Conservation (phyloP, 495 filamentous ascomycete species). For the Hyphodiscus hymeniophilus region DNA sequence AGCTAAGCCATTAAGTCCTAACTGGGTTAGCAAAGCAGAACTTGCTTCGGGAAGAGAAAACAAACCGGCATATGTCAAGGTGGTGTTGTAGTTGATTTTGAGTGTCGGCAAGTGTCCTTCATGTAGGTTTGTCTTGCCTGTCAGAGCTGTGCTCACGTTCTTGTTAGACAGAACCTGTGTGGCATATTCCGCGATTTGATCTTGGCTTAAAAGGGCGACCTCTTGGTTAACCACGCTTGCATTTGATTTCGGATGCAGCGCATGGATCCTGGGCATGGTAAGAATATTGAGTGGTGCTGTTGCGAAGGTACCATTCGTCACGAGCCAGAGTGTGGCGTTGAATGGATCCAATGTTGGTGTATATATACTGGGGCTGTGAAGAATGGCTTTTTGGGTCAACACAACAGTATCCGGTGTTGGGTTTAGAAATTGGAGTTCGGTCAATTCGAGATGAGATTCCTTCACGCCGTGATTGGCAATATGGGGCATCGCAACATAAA, state of each 20-base stretch:
- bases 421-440: constrained; percentile 47
- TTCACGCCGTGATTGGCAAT: constrained; percentile 65
- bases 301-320: constrained; percentile 42
- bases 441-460: constrained; percentile 52
- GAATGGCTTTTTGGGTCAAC: constrained; percentile 42
- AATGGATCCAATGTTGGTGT: constrained; percentile 50
- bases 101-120: constrained; percentile 39
- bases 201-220: constrained; percentile 40
- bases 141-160: constrained; percentile 49
- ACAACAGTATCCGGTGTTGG: constrained; percentile 49
- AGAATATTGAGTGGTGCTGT: constrained; percentile 44
- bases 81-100: constrained; percentile 47
- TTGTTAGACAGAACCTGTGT: constrained; percentile 46
- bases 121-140: constrained; percentile 47
- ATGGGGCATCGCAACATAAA: constrained; percentile 64
- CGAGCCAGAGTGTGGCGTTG: constrained; percentile 41
- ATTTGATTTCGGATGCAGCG: constrained; percentile 42
- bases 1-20: constrained; percentile 42
- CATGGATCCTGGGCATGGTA: constrained; percentile 40
- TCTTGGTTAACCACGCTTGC: constrained; percentile 28
- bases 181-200: constrained; percentile 50
- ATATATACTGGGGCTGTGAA: constrained; percentile 38
- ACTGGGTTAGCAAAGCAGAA: not conserved
- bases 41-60: not conserved
- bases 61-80: constrained; percentile 48